These are phyloP conservation scores for Clitoria ternatea DNA, from an alignment of 306 rosid species.

Conservation along the genomic window DNA sequence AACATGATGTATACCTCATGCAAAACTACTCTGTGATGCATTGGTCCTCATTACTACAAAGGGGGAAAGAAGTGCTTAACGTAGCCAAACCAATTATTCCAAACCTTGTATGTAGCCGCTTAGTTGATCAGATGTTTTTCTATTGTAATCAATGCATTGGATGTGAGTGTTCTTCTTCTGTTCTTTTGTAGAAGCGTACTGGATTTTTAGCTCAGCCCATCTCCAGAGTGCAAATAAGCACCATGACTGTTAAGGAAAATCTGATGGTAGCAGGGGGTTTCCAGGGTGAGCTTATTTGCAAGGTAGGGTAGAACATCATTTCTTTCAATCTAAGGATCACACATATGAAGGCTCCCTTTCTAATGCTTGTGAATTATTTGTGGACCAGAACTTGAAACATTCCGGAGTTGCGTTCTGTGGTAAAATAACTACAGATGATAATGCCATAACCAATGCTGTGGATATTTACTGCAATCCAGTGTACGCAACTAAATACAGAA, in stretches of 20 bases:
- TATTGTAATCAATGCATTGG: slow-evolving; percentile 9
- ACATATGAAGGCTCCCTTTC: neutral
- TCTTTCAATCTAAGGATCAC: neutral
- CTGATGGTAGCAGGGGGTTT: neutral
- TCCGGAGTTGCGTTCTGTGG: neutral
- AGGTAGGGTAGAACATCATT: slow-evolving; percentile 40
- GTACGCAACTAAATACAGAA: neutral
- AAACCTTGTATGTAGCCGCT: slow-evolving; percentile 46
- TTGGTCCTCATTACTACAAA: slow-evolving; percentile 68
- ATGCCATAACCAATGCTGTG: neutral
- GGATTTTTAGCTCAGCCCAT: slow-evolving; percentile 56
- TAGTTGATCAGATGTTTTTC: slow-evolving; percentile 2
- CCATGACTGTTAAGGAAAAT: slow-evolving; percentile 84
- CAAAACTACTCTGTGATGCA: slow-evolving; percentile 96
- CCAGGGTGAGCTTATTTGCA: slow-evolving; percentile 56
- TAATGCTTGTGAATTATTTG: neutral
- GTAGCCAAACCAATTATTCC: slow-evolving; percentile 73
- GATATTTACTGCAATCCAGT: neutral
- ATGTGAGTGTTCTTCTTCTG: neutral
- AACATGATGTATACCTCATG: slow-evolving; percentile 92
- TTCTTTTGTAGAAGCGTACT: slow-evolving; percentile 43
- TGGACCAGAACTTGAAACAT: too few relatives aligned
- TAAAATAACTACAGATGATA: neutral
- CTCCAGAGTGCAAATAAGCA: slow-evolving; percentile 87
- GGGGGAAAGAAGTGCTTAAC: slow-evolving; percentile 78